Evolutionary conservation across 352 stramenopile genomes (phyloP).

Genomic region (Globisporangium rhizosaccharum): DNA sequence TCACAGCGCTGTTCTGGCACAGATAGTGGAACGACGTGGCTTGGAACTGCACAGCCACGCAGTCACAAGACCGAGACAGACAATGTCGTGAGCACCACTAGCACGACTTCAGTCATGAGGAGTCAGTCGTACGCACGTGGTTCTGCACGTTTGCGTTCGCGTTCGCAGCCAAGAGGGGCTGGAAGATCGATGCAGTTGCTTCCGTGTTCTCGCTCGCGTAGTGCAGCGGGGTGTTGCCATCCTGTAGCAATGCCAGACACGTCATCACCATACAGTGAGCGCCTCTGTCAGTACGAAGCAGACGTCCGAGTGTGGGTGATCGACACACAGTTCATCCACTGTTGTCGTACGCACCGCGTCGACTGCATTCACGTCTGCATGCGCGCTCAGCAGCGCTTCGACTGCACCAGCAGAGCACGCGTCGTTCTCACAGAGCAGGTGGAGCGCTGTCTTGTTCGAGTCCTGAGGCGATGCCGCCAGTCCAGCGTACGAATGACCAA

Average conservation of each 20-base stretch:
- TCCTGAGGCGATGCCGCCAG: constrained; percentile 18
- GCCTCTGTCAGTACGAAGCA: background rate
- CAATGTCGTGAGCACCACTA: background rate
- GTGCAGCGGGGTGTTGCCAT: constrained; percentile 65
- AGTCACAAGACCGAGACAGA: no score
- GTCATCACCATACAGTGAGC: background rate
- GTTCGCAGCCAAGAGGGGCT: constrained; percentile 35
- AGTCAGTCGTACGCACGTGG: constrained; percentile 25
- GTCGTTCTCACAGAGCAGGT: constrained; percentile 77
- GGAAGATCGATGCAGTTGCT: constrained; percentile 30
- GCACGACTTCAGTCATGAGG: background rate
- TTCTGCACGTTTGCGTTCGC: constrained; percentile 62
- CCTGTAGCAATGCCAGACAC: constrained; percentile 14
- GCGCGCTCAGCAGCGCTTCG: constrained; percentile 34
- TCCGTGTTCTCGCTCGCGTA: constrained; percentile 48
- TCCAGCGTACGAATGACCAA: background rate
- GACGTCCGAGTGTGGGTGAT: background rate
- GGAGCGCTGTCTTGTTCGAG: constrained; percentile 52
- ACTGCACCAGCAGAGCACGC: constrained; percentile 26
- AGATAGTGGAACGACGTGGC: constrained; percentile 69
- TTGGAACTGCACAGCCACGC: constrained; percentile 41
- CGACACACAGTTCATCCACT: background rate
- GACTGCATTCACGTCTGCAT: constrained; percentile 30
- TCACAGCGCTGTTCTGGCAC: constrained; percentile 55
- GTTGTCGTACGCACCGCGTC: constrained; percentile 31